Percentiles rank a stretch among this genome's conserved stretches.
These are phyloP conservation scores for Trichoderma simmonsii DNA, from an alignment of 2,329 filamentous ascomycete species.

Conservation along the genomic window DNA sequence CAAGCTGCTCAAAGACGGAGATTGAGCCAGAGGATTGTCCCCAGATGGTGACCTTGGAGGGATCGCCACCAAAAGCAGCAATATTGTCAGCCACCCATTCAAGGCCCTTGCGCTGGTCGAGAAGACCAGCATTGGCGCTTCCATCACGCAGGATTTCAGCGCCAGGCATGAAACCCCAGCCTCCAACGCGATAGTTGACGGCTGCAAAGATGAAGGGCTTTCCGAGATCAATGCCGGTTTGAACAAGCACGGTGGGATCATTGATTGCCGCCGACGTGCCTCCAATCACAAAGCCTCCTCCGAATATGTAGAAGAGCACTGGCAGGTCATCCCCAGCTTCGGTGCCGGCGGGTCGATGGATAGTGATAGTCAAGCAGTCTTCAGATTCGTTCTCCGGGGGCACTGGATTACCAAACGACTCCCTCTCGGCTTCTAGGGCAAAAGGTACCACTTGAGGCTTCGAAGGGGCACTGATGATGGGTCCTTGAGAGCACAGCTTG, in stretches of 20 bases:
- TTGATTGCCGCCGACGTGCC: constrained; percentile 33
- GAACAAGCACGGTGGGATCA: not conserved
- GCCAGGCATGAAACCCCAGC: constrained; percentile 67
- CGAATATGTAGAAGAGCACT: constrained; percentile 69
- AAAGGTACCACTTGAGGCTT: not conserved
- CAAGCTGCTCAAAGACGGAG: constrained; percentile 73
- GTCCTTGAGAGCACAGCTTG: constrained; percentile 50
- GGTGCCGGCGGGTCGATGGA: constrained; percentile 57
- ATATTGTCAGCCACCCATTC: constrained; percentile 79
- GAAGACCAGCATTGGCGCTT: constrained; percentile 65
- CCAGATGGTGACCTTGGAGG: constrained; percentile 34
- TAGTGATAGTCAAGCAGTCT: constrained; percentile 61
- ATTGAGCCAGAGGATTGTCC: constrained; percentile 70
- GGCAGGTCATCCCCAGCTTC: constrained; percentile 55
- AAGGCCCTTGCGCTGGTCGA: constrained; percentile 69
- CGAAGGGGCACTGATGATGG: not conserved
- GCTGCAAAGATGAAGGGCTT: constrained; percentile 67
- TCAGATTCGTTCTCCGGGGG: constrained; percentile 35
- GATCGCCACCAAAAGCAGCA: constrained; percentile 26
- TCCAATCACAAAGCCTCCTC: constrained; percentile 58
- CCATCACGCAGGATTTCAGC: constrained; percentile 65
- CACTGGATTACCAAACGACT: not conserved
- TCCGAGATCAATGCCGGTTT: not conserved
- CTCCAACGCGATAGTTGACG: constrained; percentile 73
- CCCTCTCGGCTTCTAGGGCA: not conserved